Evolutionary conservation across 2,329 filamentous ascomycete genomes (phyloP).

Genomic region (Coniella lustricola): DNA sequence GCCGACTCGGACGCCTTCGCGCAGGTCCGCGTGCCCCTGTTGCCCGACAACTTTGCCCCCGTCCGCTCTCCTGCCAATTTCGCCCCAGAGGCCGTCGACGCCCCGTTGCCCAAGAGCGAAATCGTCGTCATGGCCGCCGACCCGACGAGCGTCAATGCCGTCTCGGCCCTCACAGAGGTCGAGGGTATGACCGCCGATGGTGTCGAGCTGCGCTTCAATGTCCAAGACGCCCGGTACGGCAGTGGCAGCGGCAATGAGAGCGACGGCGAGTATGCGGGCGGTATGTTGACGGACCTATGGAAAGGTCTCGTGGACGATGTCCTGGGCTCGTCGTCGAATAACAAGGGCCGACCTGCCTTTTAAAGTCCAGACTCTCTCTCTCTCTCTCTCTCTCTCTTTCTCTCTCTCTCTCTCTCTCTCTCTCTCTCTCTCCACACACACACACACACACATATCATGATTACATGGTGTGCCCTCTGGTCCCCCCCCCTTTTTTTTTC

Average conservation of each 20-base stretch:
- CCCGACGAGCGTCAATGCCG: constrained; percentile 44
- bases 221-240: constrained; percentile 20
- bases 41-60: constrained; percentile 50
- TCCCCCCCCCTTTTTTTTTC: too few species aligned
- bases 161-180: constrained; percentile 48
- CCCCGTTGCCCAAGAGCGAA: constrained; percentile 34
- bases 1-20: constrained; percentile 27
- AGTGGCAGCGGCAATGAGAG: constrained; percentile 6
- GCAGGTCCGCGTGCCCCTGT: constrained; percentile 47
- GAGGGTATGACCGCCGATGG: constrained; percentile 52
- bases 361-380: too few species aligned
- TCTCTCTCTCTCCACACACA: too few species aligned
- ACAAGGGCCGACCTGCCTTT: constrained; percentile 22
- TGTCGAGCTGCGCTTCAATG: constrained; percentile 47
- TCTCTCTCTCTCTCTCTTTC: too few species aligned
- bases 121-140: constrained; percentile 51
- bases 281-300: constrained; percentile 50
- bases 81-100: constrained; percentile 35
- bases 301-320: constrained; percentile 50
- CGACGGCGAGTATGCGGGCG: constrained; percentile 25
- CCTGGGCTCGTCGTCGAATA: constrained; percentile 16
- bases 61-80: constrained; percentile 37
- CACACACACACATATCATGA: too few species aligned
- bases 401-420: too few species aligned
- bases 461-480: too few species aligned